A percentile compares a stretch with the other conserved stretches of the same genome.
These are phyloP conservation scores for Zygosaccharomyces rouxii DNA, from an alignment of 805 yeast genomes.

Conservation along the genomic window DNA sequence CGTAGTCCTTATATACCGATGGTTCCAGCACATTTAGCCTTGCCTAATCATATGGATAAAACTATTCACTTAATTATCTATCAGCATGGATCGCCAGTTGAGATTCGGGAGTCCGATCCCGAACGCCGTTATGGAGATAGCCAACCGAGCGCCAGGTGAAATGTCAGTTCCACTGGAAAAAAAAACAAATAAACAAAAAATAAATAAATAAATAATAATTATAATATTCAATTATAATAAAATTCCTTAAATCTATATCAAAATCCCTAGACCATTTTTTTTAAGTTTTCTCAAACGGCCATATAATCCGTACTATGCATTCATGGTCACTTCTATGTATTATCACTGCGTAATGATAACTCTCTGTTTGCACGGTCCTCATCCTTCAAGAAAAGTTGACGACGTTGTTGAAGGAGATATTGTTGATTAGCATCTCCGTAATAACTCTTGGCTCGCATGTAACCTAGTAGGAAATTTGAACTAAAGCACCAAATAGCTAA, in stretches of 20 bases:
- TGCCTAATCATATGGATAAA: background rate
- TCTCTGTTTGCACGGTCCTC: background rate
- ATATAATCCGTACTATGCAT: background rate
- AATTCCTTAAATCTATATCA: background rate
- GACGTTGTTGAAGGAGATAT: constrained; percentile 6
- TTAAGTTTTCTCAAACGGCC: no score
- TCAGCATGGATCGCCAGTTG: background rate
- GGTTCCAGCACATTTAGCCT: background rate
- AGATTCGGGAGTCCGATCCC: constrained; percentile 4
- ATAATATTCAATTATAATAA: background rate
- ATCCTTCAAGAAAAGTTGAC: constrained; percentile 5
- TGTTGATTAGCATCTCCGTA: constrained; percentile 30
- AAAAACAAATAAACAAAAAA: background rate
- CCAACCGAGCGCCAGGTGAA: constrained; percentile 3
- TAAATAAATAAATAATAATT: background rate
- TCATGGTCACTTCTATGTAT: background rate
- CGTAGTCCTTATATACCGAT: background rate
- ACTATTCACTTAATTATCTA: background rate
- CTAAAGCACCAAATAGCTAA: constrained; percentile 47
- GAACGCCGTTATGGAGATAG: constrained; percentile 3
- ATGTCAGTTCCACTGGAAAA: background rate
- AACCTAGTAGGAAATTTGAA: constrained; percentile 64
- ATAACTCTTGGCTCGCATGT: constrained; percentile 49
- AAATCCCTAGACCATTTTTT: background rate
- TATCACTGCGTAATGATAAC: background rate